These are phyloP conservation scores for Epithemia pelagica DNA, from an alignment of 108 stramenopile species.

Conservation along the genomic window DNA sequence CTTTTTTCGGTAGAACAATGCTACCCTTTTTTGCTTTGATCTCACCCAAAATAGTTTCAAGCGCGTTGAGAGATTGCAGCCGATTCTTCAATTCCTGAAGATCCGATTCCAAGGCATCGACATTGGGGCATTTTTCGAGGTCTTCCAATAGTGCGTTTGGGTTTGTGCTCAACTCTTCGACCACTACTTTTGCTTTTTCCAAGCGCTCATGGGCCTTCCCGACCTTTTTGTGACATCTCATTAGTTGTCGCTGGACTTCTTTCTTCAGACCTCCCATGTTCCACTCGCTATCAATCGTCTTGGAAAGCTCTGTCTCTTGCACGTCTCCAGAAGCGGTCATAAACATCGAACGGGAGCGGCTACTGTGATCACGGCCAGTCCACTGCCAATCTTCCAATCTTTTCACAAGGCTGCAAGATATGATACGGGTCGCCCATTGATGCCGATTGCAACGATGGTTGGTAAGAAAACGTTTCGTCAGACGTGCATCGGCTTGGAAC, in stretches of 20 bases:
- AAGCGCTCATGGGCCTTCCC: constrained; percentile 59
- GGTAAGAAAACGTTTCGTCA: too few species aligned
- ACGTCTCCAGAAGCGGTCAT: not conserved
- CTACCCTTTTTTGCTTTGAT: constrained; percentile 27
- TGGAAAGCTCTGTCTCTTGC: not conserved
- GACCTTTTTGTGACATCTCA: constrained; percentile 76
- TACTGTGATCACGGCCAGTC: too few species aligned
- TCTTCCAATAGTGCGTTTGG: constrained; percentile 44
- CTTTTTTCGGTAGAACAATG: constrained; percentile 26
- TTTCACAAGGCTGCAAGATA: too few species aligned
- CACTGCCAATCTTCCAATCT: too few species aligned
- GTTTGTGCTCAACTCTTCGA: constrained; percentile 34
- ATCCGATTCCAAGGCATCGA: constrained; percentile 48
- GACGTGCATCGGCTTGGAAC: too few species aligned
- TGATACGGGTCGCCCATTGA: too few species aligned
- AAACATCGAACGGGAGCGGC: too few species aligned
- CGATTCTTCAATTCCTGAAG: constrained; percentile 48
- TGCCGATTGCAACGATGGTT: too few species aligned
- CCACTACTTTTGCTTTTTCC: constrained; percentile 41
- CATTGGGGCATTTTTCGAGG: constrained; percentile 58
- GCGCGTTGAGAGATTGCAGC: constrained; percentile 44
- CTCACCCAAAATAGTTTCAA: constrained; percentile 42
- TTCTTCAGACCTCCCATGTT: constrained; percentile 60
- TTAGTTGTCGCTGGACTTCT: constrained; percentile 49
- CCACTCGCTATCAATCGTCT: constrained; percentile 26